These are phyloP conservation scores for Cokeromyces recurvatus DNA, from an alignment of 371 early-diverging fungal genomes.

Conservation along the genomic window DNA sequence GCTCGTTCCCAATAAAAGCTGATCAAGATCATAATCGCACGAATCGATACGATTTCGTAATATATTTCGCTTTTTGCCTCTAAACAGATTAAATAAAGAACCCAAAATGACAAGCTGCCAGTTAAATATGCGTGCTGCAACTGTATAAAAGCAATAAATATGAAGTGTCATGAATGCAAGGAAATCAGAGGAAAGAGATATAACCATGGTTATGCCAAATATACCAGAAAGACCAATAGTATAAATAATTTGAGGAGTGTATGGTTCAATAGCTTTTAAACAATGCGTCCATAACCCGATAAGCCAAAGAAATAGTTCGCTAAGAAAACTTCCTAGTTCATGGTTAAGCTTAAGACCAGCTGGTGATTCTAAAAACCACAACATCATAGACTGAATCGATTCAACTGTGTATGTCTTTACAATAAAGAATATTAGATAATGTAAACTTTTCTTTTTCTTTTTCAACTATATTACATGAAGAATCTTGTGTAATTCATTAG, in stretches of 20 bases:
- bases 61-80: constrained; percentile 89
- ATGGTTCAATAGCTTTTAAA: constrained; percentile 49
- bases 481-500: constrained; percentile 47
- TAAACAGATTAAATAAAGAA: constrained; percentile 87
- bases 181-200: constrained; percentile 80
- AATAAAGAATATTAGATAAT: background rate
- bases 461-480: constrained; percentile 41
- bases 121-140: constrained; percentile 87
- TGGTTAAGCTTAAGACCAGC: constrained; percentile 95
- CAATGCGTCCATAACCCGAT: constrained; percentile 80
- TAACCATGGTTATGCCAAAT: constrained; percentile 82
- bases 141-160: constrained; percentile 89
- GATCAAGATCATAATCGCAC: constrained; percentile 93
- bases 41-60: constrained; percentile 92
- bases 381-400: constrained; percentile 67
- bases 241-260: constrained; percentile 64
- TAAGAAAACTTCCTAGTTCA: constrained; percentile 84
- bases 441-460: background rate
- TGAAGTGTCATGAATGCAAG: constrained; percentile 83
- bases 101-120: constrained; percentile 85
- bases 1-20: constrained; percentile 91
- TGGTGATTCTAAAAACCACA: constrained; percentile 92
- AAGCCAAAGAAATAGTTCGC: constrained; percentile 92
- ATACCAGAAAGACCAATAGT: constrained; percentile 74
- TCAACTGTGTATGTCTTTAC: constrained; percentile 58